Evolutionary conservation across 176 grass and related monocot species (phyloP).

Genomic region (Lolium multiflorum): DNA sequence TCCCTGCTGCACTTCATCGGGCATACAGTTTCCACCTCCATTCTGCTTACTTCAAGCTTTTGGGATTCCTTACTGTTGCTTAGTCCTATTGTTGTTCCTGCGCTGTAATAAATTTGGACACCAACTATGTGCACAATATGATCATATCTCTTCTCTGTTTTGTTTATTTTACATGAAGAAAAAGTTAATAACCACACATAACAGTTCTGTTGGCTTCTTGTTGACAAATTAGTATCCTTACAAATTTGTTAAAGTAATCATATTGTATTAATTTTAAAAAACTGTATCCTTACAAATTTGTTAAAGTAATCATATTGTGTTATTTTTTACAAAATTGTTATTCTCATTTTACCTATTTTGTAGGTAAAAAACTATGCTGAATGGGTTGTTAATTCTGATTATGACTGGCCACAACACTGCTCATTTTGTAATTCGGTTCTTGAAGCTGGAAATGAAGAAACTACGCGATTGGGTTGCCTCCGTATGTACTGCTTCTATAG

Average conservation of each 20-base stretch:
- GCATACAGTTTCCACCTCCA: neutral
- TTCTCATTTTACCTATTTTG: conserved; percentile 28
- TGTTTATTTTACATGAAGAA: conserved; percentile 2
- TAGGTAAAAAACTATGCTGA: conserved; percentile 99
- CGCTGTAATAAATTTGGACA: conserved; percentile 7
- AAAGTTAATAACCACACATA: neutral
- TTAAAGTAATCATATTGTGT: neutral
- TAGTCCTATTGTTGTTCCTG: neutral
- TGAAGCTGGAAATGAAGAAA: conserved; percentile 79
- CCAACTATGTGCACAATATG: neutral
- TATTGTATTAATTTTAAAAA: conserved; percentile 28
- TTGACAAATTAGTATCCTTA: neutral
- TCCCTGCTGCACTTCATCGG: neutral
- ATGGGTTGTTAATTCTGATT: conserved; percentile 98
- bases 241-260: neutral
- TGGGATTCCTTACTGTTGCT: neutral
- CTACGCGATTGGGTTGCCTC: conserved; percentile 92
- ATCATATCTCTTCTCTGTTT: conserved; percentile 7
- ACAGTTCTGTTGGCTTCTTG: neutral
- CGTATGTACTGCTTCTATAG: conserved; percentile 68
- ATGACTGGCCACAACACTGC: conserved; percentile 94
- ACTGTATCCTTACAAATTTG: conserved; percentile 17
- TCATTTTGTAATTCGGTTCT: conserved; percentile 80
- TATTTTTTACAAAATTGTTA: conserved; percentile 32
- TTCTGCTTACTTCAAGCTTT: neutral